A percentile compares a stretch with the other conserved stretches of the same genome.
Conservation (phyloP, 179 eudicot genomes). For the Monotropa hypopitys region DNA sequence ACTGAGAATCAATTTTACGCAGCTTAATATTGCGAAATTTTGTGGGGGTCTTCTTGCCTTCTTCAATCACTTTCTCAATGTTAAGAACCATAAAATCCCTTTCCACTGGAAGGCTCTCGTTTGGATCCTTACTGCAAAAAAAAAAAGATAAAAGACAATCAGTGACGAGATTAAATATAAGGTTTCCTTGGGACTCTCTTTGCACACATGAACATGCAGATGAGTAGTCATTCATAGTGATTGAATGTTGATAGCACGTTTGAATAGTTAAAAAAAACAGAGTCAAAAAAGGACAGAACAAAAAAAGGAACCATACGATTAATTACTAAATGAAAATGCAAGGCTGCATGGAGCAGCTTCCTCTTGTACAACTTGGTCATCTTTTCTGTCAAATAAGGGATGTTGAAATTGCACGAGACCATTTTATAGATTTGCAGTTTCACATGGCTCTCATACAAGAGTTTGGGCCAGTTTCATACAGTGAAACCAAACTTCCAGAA, state of each 20-base stretch:
- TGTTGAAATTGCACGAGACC: background rate
- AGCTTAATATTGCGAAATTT: slow-evolving; percentile 59
- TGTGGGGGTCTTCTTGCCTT: slow-evolving; percentile 69
- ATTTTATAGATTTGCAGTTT: background rate
- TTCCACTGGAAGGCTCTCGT: slow-evolving; percentile 49
- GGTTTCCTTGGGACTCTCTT: background rate
- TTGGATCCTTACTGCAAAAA: slow-evolving; percentile 43
- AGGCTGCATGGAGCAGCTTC: background rate
- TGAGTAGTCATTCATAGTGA: background rate
- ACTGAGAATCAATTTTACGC: slow-evolving; percentile 26
- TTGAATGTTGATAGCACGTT: background rate
- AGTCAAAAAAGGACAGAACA: too few relatives aligned
- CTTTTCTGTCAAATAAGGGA: background rate
- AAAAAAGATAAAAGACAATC: slow-evolving; percentile 4
- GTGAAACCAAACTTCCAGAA: background rate
- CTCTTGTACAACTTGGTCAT: background rate
- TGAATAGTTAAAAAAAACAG: too few relatives aligned
- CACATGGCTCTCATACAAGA: background rate
- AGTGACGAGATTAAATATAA: background rate
- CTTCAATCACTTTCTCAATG: slow-evolving; percentile 65
- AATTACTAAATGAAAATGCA: background rate
- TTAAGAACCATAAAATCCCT: slow-evolving; percentile 64
- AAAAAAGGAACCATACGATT: background rate
- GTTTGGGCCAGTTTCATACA: background rate
- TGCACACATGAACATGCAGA: background rate